These are phyloP conservation scores for Chenopodium formosanum DNA, from an alignment of 148 eudicot species.

Conservation along the genomic window DNA sequence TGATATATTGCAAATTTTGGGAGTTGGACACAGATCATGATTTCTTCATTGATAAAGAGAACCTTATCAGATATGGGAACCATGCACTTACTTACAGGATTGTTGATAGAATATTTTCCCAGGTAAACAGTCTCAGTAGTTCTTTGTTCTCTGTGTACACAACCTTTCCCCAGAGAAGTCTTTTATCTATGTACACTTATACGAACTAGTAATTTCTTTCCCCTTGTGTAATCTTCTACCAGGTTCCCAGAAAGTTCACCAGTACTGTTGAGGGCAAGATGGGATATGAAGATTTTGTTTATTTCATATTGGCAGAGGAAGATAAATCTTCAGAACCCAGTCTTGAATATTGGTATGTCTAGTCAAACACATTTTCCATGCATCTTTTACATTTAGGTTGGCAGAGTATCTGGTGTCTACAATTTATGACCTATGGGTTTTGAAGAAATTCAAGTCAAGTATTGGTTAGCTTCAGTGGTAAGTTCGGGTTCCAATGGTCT, in stretches of 20 bases:
- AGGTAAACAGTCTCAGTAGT: constrained; percentile 44
- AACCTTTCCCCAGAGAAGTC: neutral
- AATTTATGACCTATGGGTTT: neutral
- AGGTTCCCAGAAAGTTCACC: constrained; percentile 88
- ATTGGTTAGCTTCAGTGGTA: neutral
- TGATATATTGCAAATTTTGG: constrained; percentile 97
- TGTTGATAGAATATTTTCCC: constrained; percentile 92
- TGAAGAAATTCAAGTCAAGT: neutral
- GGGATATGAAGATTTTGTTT: constrained; percentile 98
- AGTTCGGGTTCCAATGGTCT: neutral
- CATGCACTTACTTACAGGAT: constrained; percentile 96
- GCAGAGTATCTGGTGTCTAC: neutral
- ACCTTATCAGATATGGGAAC: constrained; percentile 92
- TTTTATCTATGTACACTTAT: neutral
- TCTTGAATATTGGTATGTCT: constrained; percentile 85
- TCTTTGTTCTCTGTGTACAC: neutral
- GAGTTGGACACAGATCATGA: constrained; percentile 96
- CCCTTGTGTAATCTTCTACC: constrained; percentile 11
- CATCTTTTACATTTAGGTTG: neutral
- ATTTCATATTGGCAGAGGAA: constrained; percentile 92
- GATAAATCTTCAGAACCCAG: constrained; percentile 96
- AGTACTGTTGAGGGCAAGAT: constrained; percentile 88
- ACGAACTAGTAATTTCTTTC: neutral
- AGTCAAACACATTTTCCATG: neutral
- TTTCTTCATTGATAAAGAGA: constrained; percentile 91